Conservation (phyloP, 129 eudicot species). For the Artemisia tridentata region DNA sequence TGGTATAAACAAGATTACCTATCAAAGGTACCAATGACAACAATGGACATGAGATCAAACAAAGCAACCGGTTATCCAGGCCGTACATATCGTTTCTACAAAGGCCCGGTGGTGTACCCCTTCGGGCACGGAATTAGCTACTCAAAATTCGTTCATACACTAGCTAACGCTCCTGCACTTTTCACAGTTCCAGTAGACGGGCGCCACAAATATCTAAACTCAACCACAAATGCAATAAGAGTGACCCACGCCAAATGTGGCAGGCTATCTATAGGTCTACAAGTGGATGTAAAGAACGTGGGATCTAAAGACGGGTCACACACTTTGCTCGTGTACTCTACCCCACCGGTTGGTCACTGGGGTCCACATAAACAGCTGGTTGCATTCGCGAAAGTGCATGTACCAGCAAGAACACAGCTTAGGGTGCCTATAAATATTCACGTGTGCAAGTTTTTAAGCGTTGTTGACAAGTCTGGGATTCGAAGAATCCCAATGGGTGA, state of each 20-base stretch:
- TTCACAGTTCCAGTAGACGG: slow-evolving; percentile 60
- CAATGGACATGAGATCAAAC: not conserved
- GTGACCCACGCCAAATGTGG: slow-evolving; percentile 64
- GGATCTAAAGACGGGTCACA: slow-evolving; percentile 80
- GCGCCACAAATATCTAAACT: slow-evolving; percentile 46
- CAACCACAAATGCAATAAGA: slow-evolving; percentile 39
- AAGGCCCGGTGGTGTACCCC: not conserved
- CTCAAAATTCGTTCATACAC: slow-evolving; percentile 54
- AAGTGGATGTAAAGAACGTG: slow-evolving; percentile 22
- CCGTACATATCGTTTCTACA: not conserved
- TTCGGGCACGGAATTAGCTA: slow-evolving; percentile 78
- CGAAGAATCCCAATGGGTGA: slow-evolving; percentile 81
- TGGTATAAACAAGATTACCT: not conserved
- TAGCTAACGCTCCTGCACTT: slow-evolving; percentile 47
- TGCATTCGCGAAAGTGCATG: slow-evolving; percentile 53
- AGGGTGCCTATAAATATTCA: slow-evolving; percentile 53
- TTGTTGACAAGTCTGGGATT: slow-evolving; percentile 66
- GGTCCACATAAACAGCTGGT: slow-evolving; percentile 77
- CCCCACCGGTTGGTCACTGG: slow-evolving; percentile 70
- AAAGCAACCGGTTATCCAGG: not conserved
- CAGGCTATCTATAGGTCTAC: too few relatives aligned
- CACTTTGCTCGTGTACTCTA: slow-evolving; percentile 64
- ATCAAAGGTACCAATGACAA: not conserved
- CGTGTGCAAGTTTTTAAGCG: slow-evolving; percentile 69
- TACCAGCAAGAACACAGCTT: slow-evolving; percentile 42